phyloP scores from a whole-genome alignment of 345 rosid species.

The Populus davidiana region DNA sequence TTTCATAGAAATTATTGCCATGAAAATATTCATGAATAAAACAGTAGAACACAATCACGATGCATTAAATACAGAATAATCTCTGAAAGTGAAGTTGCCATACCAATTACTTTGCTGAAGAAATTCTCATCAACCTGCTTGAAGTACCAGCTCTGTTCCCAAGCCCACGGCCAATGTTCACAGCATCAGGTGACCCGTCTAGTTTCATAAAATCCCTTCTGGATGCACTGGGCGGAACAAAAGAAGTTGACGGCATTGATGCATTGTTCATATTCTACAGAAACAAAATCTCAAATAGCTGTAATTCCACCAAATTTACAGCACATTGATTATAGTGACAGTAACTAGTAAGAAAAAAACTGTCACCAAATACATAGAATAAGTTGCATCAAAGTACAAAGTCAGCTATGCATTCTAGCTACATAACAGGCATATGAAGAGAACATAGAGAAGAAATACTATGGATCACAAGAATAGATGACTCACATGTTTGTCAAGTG shows the following conservation, averaged over 20 bases:
- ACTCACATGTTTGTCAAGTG: conserved; percentile 26
- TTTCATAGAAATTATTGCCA: not conserved
- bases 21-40: not conserved
- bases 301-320: not conserved
- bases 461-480: not conserved
- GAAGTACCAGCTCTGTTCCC: conserved; percentile 31
- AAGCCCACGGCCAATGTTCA: conserved; percentile 15
- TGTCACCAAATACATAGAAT: not conserved
- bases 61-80: not conserved
- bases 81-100: not conserved
- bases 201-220: conserved; percentile 25
- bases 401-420: not conserved
- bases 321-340: not conserved
- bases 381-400: not conserved
- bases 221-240: conserved; percentile 18
- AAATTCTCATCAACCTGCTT: conserved; percentile 36
- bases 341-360: not conserved
- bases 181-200: conserved; percentile 25
- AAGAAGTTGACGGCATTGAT: conserved; percentile 28
- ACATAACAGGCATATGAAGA: not conserved
- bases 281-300: conserved; percentile 4
- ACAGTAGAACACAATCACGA: not conserved
- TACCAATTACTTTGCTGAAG: conserved; percentile 35
- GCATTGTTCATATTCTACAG: conserved; percentile 26
- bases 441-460: not conserved